Conservation (phyloP, 805 yeast genomes). For the Candida nitratophila region DNA sequence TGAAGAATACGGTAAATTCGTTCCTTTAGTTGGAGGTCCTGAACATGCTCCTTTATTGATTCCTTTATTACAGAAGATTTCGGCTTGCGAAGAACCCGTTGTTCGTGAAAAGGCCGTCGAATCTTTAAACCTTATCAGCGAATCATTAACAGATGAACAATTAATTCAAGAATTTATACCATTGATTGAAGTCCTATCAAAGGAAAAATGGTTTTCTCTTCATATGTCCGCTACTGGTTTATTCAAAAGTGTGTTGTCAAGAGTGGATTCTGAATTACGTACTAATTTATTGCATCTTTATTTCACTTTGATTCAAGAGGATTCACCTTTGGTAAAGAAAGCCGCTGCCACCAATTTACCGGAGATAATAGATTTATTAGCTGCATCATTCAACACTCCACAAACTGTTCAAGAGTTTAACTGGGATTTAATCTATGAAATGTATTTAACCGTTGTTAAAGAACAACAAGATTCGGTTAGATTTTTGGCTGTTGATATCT, state of each 20-base stretch:
- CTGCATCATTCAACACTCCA: constrained; percentile 23
- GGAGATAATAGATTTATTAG: constrained; percentile 52
- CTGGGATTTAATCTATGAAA: constrained; percentile 71
- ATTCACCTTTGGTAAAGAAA: constrained; percentile 96
- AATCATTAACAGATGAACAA: constrained; percentile 55
- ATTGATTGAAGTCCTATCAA: constrained; percentile 67
- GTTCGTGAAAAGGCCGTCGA: constrained; percentile 93
- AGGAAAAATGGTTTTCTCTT: constrained; percentile 91
- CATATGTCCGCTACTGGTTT: constrained; percentile 90
- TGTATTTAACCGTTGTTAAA: constrained; percentile 69
- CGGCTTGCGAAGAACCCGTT: constrained; percentile 91
- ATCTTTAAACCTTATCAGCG: constrained; percentile 67
- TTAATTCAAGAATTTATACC: constrained; percentile 63
- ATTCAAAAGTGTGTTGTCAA: constrained; percentile 59
- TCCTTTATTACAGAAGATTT: constrained; percentile 73
- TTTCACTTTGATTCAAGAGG: constrained; percentile 72
- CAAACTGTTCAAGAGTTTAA: constrained; percentile 50
- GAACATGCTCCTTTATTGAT: constrained; percentile 51
- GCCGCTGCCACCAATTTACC: constrained; percentile 89
- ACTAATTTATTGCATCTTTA: constrained; percentile 60
- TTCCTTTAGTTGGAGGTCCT: constrained; percentile 84
- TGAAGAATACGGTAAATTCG: constrained; percentile 79
- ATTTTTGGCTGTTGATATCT: constrained; percentile 79
- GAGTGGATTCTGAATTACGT: constrained; percentile 49
- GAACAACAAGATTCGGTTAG: constrained; percentile 96